A percentile compares a stretch with the other conserved stretches of the same genome.
These are phyloP conservation scores for Stachybotrys chartarum DNA, from an alignment of 2,329 filamentous ascomycete species.

Conservation along the genomic window DNA sequence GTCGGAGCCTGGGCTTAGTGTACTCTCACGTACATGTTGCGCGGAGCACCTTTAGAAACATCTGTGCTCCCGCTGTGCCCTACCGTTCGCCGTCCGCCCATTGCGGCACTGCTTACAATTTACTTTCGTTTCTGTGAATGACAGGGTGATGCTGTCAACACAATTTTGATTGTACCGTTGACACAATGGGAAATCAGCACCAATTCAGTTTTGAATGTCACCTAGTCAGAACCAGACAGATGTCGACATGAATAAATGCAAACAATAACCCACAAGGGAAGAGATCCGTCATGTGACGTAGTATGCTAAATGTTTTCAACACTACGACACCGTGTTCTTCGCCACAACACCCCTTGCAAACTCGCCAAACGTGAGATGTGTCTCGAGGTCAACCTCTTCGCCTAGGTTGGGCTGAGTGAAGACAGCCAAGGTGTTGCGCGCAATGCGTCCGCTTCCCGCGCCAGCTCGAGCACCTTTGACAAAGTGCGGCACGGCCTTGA, in stretches of 20 bases:
- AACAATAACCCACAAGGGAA: too few species aligned
- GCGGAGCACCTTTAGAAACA: neutral
- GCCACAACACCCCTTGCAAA: slow-evolving; percentile 60
- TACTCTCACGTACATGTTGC: neutral
- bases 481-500: slow-evolving; percentile 94
- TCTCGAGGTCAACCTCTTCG: slow-evolving; percentile 65
- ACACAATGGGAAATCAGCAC: neutral
- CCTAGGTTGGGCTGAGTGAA: slow-evolving; percentile 95
- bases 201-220: neutral
- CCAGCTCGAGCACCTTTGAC: slow-evolving; percentile 67
- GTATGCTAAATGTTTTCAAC: neutral
- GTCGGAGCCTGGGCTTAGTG: slow-evolving; percentile 55
- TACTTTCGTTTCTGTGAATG: neutral
- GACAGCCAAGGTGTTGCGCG: slow-evolving; percentile 84
- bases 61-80: neutral
- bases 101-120: neutral
- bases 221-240: neutral
- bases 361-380: slow-evolving; percentile 64
- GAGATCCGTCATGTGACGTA: neutral
- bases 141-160: neutral
- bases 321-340: slow-evolving; percentile 47
- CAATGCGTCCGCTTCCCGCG: slow-evolving; percentile 46
- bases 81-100: neutral
- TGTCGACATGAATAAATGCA: neutral
- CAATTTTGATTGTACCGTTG: neutral